Evolutionary conservation across 495 filamentous ascomycete species (phyloP), one percentile per base, ranked within the genome.

Genomic region (Annulohypoxylon maeteangense): DNA sequence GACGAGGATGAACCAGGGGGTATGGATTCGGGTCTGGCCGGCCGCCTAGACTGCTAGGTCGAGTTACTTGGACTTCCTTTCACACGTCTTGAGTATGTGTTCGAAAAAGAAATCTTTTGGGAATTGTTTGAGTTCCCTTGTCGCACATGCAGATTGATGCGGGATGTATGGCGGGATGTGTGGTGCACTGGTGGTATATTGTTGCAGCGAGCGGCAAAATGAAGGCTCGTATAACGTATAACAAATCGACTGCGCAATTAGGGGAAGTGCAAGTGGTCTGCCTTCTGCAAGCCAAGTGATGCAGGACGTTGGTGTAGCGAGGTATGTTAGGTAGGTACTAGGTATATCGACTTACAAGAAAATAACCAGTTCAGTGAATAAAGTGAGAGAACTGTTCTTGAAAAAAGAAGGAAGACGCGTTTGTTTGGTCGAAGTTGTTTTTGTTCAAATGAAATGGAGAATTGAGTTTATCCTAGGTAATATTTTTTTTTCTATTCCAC

Each of bases 1-100:
- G 29, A 72, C 72, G 72, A 68, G 68, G 71, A 20, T 70, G 71
- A 67, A 56, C 65, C 65, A 54, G 71, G 71, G 68, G 71, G 62
- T 61, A 27, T 44, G 62, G 62, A 66, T 71, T 68, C 53, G 65
- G 63, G 40, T 63, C 56, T 66, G 65, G 57, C 65, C 62, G 64
- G 40, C 14, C 51, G 56, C 38, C 62, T 70, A 64, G 67, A 65
- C 38, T 62, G 40, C 34, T 38, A 50, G 44, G 25, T 20, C 42
- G n/a, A 25, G 40, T 67, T 62, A 62, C 50, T 58, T 63, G 62
- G 62, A 36, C 67, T 64, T 53, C 23, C 23, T 23, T 64, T 32
- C 48, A 31, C 48, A 31, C 22, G 47, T 71, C 34, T 55, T 66
- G 56, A 22, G 38, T 65, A 14, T 27, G 44, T 34, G 40, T 50